Percentiles rank a stretch among this genome's conserved stretches.
phyloP scores from a whole-genome alignment of 2,329 filamentous ascomycete genomes.

The Cephalotrichum gorgonifer region DNA sequence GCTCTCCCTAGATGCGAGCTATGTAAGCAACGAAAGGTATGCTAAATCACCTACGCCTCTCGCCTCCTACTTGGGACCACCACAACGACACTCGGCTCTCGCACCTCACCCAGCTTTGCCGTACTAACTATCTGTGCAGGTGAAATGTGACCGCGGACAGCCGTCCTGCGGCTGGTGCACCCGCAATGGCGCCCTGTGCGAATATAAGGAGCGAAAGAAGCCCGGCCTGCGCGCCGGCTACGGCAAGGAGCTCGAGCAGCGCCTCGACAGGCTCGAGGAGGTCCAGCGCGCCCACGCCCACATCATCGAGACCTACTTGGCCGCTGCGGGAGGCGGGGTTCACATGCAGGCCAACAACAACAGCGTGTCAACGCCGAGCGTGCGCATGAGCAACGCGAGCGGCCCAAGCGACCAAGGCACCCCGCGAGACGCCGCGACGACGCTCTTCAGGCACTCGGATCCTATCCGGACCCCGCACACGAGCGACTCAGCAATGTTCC shows the following conservation, averaged over 20 bases:
- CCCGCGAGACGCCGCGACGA: constrained; percentile 34
- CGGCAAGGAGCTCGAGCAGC: constrained; percentile 62
- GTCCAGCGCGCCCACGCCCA: constrained; percentile 56
- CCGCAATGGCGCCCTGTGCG: constrained; percentile 51
- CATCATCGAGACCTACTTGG: constrained; percentile 50
- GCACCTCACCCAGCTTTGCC: too few relatives aligned
- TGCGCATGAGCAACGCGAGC: constrained; percentile 39
- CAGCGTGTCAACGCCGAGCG: constrained; percentile 21
- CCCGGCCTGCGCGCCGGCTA: constrained; percentile 58
- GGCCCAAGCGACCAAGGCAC: constrained; percentile 46
- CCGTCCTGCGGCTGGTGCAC: constrained; percentile 61
- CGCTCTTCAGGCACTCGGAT: constrained; percentile 39
- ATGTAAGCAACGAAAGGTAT: constrained; percentile 72
- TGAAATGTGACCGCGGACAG: constrained; percentile 67
- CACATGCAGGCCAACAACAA: constrained; percentile 15
- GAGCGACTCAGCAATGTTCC: constrained; percentile 33
- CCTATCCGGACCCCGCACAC: constrained; percentile 36
- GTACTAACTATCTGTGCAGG: constrained; percentile 29
- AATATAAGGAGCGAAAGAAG: constrained; percentile 61
- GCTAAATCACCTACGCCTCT: too few relatives aligned
- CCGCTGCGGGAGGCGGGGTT: constrained; percentile 17
- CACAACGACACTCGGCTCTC: too few relatives aligned
- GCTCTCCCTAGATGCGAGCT: constrained; percentile 52
- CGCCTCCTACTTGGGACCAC: background rate
- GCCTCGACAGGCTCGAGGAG: constrained; percentile 59